Conservation (phyloP, 2,329 filamentous ascomycete genomes). For the Paecilomyces dactylethromorphus region DNA sequence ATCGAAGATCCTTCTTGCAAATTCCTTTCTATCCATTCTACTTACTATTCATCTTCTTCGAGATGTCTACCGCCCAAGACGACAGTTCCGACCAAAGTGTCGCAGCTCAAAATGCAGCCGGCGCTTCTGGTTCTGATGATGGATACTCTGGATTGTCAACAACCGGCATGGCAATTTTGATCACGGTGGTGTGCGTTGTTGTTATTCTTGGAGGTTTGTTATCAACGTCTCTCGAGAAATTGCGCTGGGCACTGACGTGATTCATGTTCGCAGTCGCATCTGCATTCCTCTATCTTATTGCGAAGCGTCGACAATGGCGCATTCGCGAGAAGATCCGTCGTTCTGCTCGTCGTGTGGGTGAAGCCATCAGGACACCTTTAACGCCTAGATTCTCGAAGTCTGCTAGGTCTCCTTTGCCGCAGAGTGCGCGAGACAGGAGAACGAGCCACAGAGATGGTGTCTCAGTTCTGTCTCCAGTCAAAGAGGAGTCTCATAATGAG, state of each 20-base stretch:
- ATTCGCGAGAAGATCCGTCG: conserved; percentile 64
- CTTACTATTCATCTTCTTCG: neutral
- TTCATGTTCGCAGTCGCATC: conserved; percentile 48
- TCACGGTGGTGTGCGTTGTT: conserved; percentile 62
- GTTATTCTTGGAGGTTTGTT: conserved; percentile 63
- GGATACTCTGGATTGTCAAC: conserved; percentile 59
- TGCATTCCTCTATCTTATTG: conserved; percentile 66
- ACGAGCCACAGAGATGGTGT: neutral
- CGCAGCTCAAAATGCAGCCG: conserved; percentile 40
- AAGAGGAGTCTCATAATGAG: neutral
- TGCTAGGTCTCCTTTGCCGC: conserved; percentile 5
- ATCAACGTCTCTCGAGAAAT: neutral
- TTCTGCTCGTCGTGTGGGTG: conserved; percentile 48
- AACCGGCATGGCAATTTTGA: conserved; percentile 67
- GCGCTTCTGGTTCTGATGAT: conserved; percentile 58
- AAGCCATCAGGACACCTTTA: conserved; percentile 15
- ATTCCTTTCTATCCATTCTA: neutral
- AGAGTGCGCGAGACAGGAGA: neutral
- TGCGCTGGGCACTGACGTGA: conserved; percentile 3
- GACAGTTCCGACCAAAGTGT: neutral
- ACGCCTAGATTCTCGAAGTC: conserved; percentile 16
- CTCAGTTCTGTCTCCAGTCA: neutral
- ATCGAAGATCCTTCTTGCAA: neutral
- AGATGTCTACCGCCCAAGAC: neutral
- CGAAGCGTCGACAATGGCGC: conserved; percentile 81